Conservation (phyloP, 768 basidiomycete genomes). For the Lactarius deliciosus region DNA sequence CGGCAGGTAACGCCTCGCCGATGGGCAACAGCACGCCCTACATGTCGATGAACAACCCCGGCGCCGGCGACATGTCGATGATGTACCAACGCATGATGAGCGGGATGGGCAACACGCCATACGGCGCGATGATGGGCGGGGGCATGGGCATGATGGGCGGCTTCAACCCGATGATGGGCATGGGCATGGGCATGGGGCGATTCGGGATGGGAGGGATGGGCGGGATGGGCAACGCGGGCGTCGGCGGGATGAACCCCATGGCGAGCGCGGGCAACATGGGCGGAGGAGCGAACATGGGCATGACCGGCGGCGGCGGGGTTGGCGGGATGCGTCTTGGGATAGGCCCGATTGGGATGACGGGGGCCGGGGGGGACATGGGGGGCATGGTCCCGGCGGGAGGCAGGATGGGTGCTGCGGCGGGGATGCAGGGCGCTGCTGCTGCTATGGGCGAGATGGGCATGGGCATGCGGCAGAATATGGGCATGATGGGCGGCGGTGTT, state of each 20-base stretch:
- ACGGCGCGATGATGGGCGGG: slow-evolving; percentile 37
- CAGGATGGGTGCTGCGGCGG: slow-evolving; percentile 25
- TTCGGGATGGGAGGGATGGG: too few relatives aligned
- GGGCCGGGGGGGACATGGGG: slow-evolving; percentile 16
- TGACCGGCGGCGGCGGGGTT: too few relatives aligned
- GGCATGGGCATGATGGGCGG: slow-evolving; percentile 34
- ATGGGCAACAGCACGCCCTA: slow-evolving; percentile 40
- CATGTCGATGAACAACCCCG: slow-evolving; percentile 39
- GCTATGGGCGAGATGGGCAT: too few relatives aligned
- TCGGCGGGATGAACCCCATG: too few relatives aligned
- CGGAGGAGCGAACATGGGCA: too few relatives aligned
- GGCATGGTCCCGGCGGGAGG: slow-evolving; percentile 36
- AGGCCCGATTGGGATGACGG: too few relatives aligned
- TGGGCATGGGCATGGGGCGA: too few relatives aligned
- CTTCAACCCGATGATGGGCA: too few relatives aligned
- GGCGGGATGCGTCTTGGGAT: too few relatives aligned
- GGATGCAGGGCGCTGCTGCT: not conserved
- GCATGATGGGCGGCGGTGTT: slow-evolving; percentile 40
- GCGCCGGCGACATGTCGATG: slow-evolving; percentile 32
- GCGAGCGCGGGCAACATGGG: too few relatives aligned
- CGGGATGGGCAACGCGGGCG: too few relatives aligned
- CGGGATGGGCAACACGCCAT: slow-evolving; percentile 62
- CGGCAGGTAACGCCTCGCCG: slow-evolving; percentile 31
- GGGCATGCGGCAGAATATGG: slow-evolving; percentile 30
- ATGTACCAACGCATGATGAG: slow-evolving; percentile 96